Evolutionary conservation across 768 basidiomycete species (phyloP), one percentile per base, ranked within the genome.

Genomic region (Tylopilus sp.): DNA sequence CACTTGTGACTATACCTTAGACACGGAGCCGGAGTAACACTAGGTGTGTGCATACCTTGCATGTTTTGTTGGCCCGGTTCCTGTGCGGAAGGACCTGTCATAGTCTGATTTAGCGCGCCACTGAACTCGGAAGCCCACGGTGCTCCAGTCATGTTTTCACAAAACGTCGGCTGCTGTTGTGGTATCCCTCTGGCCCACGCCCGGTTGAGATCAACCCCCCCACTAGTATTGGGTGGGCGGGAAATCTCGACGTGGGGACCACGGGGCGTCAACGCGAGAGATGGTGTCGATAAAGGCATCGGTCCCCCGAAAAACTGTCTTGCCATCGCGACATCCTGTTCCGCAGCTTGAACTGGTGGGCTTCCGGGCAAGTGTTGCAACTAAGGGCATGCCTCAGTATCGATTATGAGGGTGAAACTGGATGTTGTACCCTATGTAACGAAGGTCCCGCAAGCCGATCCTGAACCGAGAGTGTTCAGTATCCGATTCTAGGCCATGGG

Each of bases 401-500:
- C 4, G 11, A 39, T 20, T 4, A 1, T 4, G 35, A 3, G 18
- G 21, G 38, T 36, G 38, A 21, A 40, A 22, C 28, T 45, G 22
- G 22, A 13, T 2, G 28, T 62, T 80, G 54, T 51, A 89, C 89
- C 57, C 81, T 74, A 38, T 86, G 79, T 9, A 85, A 81, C 2
- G 89, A 90, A 40, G 88, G 79, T 0, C 86, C 88, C 17, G 80
- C 79, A 47, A 86, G 69, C 60, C 86, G 79, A 69, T 92, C 89
- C 90, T 92, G 57, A 41, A 48, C 17, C 46, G 36, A 41, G 22
- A 17, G 21, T 26, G 8, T 51, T 40, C 8, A 36, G 40, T 8
- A 13, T 41, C 38, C 17, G 10, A 30, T 44, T 53, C 23, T 26
- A 21, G 43, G 39, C 6, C 30, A 6, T 12, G 22, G 10, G 17